Evolutionary conservation across 2,329 filamentous ascomycete species (phyloP).

Genomic region (Botryotinia calthae): DNA sequence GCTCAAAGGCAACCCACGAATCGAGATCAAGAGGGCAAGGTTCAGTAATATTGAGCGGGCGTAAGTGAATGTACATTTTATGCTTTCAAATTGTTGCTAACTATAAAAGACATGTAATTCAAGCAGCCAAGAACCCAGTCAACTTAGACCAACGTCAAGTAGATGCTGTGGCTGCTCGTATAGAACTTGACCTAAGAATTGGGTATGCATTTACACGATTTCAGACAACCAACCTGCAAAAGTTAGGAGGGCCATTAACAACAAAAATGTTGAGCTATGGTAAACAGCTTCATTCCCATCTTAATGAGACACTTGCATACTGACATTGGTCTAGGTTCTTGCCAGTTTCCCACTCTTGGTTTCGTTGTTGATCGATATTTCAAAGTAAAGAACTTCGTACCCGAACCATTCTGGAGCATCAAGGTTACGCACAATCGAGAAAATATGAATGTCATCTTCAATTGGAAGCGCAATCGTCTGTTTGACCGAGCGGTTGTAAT

Average conservation of each 20-base stretch:
- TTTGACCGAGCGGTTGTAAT: slow-evolving; percentile 83
- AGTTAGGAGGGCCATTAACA: slow-evolving; percentile 62
- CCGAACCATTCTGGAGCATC: slow-evolving; percentile 91
- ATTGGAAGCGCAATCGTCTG: slow-evolving; percentile 76
- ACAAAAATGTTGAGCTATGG: slow-evolving; percentile 72
- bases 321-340: slow-evolving; percentile 58
- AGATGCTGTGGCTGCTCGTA: slow-evolving; percentile 81
- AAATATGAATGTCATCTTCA: slow-evolving; percentile 75
- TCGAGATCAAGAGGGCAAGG: slow-evolving; percentile 79
- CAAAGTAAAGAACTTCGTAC: slow-evolving; percentile 87
- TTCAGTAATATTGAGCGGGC: slow-evolving; percentile 97
- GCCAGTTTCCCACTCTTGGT: slow-evolving; percentile 93
- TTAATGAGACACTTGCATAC: neutral
- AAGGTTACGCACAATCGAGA: slow-evolving; percentile 78
- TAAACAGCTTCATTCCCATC: slow-evolving; percentile 40
- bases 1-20: slow-evolving; percentile 64
- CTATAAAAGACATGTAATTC: slow-evolving; percentile 70
- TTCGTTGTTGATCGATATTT: slow-evolving; percentile 98
- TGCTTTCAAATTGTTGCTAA: slow-evolving; percentile 10
- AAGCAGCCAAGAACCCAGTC: slow-evolving; percentile 74
- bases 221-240: slow-evolving; percentile 74
- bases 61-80: slow-evolving; percentile 47
- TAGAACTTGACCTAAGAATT: slow-evolving; percentile 89
- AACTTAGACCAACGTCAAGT: slow-evolving; percentile 82
- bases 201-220: slow-evolving; percentile 91